A percentile compares a stretch with the other conserved stretches of the same genome.
Evolutionary conservation across 2,329 filamentous ascomycete species (phyloP).

Genomic region (Penicillium sclerotigenum): DNA sequence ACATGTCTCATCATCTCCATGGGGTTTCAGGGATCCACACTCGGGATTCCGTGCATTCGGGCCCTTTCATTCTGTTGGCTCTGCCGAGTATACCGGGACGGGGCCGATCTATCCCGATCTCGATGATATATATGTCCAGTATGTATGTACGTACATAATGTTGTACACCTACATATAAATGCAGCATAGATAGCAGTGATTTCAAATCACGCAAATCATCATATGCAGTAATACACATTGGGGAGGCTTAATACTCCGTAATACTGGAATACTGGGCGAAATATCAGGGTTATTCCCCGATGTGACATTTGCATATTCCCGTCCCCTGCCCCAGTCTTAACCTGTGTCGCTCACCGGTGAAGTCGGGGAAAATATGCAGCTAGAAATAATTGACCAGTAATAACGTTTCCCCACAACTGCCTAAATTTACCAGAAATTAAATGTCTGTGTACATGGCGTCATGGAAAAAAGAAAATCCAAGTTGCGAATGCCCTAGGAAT

Average conservation of each 20-base stretch:
- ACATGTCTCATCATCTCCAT: conserved; percentile 3
- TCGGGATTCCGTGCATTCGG: conserved; percentile 6
- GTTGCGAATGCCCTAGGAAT: neutral
- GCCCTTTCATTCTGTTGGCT: too few relatives aligned
- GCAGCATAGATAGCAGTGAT: neutral
- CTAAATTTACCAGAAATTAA: conserved; percentile 8
- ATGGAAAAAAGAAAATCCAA: conserved; percentile 15
- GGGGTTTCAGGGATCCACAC: neutral
- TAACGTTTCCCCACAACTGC: conserved; percentile 17
- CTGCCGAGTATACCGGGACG: conserved; percentile 3
- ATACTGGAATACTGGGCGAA: too few relatives aligned
- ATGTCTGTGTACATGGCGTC: conserved; percentile 25
- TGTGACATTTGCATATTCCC: neutral
- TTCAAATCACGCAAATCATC: neutral
- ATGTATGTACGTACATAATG: neutral
- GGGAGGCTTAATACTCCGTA: too few relatives aligned
- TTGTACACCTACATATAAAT: neutral
- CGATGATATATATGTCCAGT: too few relatives aligned
- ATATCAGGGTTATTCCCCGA: neutral
- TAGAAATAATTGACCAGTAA: conserved; percentile 14
- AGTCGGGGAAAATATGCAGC: conserved; percentile 19
- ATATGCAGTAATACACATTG: neutral
- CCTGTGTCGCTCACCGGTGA: conserved; percentile 28
- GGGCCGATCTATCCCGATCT: conserved; percentile 7
- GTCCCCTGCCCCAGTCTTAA: conserved; percentile 15